Evolutionary conservation across 805 yeast species (phyloP), one percentile per base, ranked within the genome.

Genomic region (Candida andamanensis): DNA sequence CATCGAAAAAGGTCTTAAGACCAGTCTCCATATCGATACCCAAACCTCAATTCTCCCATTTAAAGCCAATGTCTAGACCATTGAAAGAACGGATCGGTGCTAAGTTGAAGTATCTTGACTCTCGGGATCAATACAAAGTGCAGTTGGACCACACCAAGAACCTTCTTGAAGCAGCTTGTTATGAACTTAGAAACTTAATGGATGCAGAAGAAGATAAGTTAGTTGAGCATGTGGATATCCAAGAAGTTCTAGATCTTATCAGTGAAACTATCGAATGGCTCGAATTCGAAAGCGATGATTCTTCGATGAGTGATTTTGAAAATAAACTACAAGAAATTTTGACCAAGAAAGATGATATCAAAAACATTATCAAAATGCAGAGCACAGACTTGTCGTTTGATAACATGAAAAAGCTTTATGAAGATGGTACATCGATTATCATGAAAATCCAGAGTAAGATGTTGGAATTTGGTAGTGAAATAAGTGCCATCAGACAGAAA

Each of bases 241-340:
- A 33, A 9, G 41, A 39, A 6, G 41, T 47, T 21, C 36, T 44
- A 17, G 21, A 32, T 0, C 40, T 60, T 5, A 72, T 80, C 4
- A 35, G 61, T 11, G 77, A 74, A 8, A 57, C 65, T 16, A 58
- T 83, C 28, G 90, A 81, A 37, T 85, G 95, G 95, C 60, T 86
- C 23, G 95, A 85, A 30, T 76, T 73, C 45, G 86, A 77, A 12
- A 69, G 85, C 22, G 82, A 73, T 33, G 63, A 59, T 15, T 72
- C 83, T 1, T 41, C 54, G 3, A 11, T 50, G 14, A 48, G 49
- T 4, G 60, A 54, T 5, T 39, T 63, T 9, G 33, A 46, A 26
- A 47, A 35, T 7, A 63, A 58, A 40, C 31, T 48, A 14, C 33
- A 40, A n/a, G 44, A 42, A 17, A 29, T 63, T 5, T 21, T 36